Evolutionary conservation across 164 flowering plant species (phyloP).

Genomic region (Piper betle): DNA sequence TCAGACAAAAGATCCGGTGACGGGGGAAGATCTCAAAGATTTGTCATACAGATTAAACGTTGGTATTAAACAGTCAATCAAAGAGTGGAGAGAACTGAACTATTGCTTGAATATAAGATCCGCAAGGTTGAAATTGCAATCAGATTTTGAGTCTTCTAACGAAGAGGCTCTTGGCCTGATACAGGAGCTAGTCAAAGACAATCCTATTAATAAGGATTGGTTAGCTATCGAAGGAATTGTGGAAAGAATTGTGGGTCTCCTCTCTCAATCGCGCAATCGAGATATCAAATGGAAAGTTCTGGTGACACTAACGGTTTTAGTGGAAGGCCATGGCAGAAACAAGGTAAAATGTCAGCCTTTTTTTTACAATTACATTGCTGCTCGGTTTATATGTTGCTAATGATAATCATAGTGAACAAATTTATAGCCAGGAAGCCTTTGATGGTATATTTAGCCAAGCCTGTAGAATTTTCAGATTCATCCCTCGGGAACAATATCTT

Average conservation of each 20-base stretch:
- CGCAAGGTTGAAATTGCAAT: slow-evolving; percentile 28
- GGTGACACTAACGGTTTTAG: slow-evolving; percentile 27
- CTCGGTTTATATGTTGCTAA: neutral
- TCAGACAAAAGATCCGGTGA: slow-evolving; percentile 42
- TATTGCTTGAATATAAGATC: slow-evolving; percentile 49
- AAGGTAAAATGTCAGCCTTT: slow-evolving; percentile 31
- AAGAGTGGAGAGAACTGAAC: slow-evolving; percentile 73
- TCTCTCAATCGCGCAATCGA: slow-evolving; percentile 29
- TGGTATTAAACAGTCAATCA: slow-evolving; percentile 48
- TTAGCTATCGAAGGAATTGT: slow-evolving; percentile 47
- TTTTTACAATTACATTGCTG: neutral
- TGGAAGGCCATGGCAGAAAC: slow-evolving; percentile 43
- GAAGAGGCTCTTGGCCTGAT: slow-evolving; percentile 40
- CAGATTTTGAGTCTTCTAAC: slow-evolving; percentile 17
- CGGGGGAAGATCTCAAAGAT: slow-evolving; percentile 42
- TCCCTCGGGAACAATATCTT: no score
- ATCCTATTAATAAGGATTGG: slow-evolving; percentile 62
- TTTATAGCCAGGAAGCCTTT: no score
- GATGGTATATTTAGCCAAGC: no score
- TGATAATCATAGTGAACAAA: no score
- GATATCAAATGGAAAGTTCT: slow-evolving; percentile 29
- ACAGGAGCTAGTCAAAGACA: slow-evolving; percentile 39
- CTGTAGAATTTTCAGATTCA: no score
- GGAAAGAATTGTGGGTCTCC: slow-evolving; percentile 23
- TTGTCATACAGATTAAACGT: slow-evolving; percentile 38